Conservation (phyloP, 148 eudicot genomes). For the Silene latifolia region DNA sequence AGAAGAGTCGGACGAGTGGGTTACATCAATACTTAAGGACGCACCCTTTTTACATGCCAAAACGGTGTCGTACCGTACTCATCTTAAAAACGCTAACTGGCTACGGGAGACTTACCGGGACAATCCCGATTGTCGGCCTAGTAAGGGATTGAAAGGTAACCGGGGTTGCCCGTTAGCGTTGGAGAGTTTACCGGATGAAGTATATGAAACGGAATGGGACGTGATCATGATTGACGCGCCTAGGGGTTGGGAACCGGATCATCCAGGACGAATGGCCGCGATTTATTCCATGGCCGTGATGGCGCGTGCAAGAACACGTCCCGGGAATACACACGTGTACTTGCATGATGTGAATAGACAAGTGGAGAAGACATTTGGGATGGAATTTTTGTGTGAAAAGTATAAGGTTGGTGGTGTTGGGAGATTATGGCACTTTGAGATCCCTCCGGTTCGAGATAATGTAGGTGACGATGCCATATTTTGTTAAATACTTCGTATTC, state of each 20-base stretch:
- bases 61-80: slow-evolving; percentile 35
- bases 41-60: slow-evolving; percentile 32
- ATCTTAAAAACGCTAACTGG: slow-evolving; percentile 26
- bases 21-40: slow-evolving; percentile 20
- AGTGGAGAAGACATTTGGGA: slow-evolving; percentile 34
- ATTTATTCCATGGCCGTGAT: slow-evolving; percentile 45
- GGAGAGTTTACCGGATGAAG: slow-evolving; percentile 30
- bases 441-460: slow-evolving; percentile 27
- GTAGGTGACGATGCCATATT: slow-evolving; percentile 11
- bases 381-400: slow-evolving; percentile 46
- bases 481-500: slow-evolving; percentile 15
- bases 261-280: slow-evolving; percentile 55
- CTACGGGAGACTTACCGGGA: slow-evolving; percentile 19
- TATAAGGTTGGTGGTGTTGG: slow-evolving; percentile 36
- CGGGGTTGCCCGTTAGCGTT: slow-evolving; percentile 26
- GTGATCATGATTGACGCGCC: slow-evolving; percentile 56
- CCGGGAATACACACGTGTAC: slow-evolving; percentile 41
- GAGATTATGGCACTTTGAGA: slow-evolving; percentile 48
- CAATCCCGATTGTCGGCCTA: slow-evolving; percentile 31
- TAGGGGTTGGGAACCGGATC: slow-evolving; percentile 26
- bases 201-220: slow-evolving; percentile 48
- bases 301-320: slow-evolving; percentile 33
- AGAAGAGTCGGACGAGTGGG: slow-evolving; percentile 42
- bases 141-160: slow-evolving; percentile 18
- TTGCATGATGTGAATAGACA: slow-evolving; percentile 40